Evolutionary conservation across 2,329 filamentous ascomycete species (phyloP), one percentile per base, ranked within the genome.

Genomic region (Cordyceps cateniannulata): DNA sequence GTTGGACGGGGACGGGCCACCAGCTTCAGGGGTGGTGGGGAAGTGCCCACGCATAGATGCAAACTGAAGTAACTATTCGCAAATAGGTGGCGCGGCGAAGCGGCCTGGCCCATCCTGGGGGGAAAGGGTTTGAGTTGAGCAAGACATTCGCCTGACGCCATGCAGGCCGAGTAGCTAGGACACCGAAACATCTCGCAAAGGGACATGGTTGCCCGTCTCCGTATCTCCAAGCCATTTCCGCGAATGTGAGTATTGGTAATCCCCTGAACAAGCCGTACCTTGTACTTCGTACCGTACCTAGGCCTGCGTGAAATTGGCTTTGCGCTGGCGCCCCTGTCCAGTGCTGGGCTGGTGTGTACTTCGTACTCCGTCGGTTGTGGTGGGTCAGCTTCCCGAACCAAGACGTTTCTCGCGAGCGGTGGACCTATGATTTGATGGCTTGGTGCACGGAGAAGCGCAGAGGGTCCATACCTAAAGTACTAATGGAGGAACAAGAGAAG

Each of bases 21-120:
- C 57, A 47, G 8, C 49, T 52, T 59, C 49, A 59, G 42, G 42
- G 42, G 57, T 53, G 57, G 57, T 59, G 57, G 57, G 40, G 57
- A 52, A 52, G 27, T 45, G 48, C 48, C 56, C 47, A 22, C 35
- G 20, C 53, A 35, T 47, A 25, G 44, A 56, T 47, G 42, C 25
- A 56, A 40, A 49, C 47, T 49, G 7, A 35, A 35, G 32, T 35
- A 35, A 35, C 32, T 12, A 35, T 35, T 9, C 32, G 14, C 32
- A 35, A 35, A 35, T 35, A 35, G 32, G 7, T 35, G 32, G 5
- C 32, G 32, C 32, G 32, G 32, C 32, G 32, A 12, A 9, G 32
- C 32, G 32, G 32, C 32, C 32, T 35, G 6, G 32, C 32, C 32
- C 32, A 35, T 35, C 5, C 9, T 12, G 9, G 32, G 32, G 32